Evolutionary conservation across 2,329 filamentous ascomycete species (phyloP).

Genomic region (Eutypella sp.): DNA sequence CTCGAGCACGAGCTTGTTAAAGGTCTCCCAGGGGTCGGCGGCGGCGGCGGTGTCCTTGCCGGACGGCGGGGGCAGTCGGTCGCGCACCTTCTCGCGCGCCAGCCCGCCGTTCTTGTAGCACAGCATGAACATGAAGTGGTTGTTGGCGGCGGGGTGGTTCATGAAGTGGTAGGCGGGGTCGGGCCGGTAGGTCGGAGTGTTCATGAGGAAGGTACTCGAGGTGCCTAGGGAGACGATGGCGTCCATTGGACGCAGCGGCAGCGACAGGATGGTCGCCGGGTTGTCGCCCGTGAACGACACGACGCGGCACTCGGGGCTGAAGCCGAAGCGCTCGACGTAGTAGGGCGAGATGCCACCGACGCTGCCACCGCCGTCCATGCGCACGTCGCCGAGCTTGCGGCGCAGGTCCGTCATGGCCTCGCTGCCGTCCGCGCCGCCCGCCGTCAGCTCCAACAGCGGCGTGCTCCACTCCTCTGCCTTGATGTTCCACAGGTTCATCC

Average conservation of each 20-base stretch:
- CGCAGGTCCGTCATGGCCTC: constrained; percentile 61
- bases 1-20: constrained; percentile 67
- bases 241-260: constrained; percentile 81
- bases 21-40: constrained; percentile 65
- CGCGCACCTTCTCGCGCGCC: constrained; percentile 83
- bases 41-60: constrained; percentile 46
- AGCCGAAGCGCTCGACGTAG: constrained; percentile 74
- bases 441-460: constrained; percentile 68
- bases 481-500: constrained; percentile 97
- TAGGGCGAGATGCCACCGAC: constrained; percentile 74
- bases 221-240: constrained; percentile 94
- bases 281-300: constrained; percentile 94
- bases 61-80: constrained; percentile 60
- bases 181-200: constrained; percentile 83
- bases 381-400: constrained; percentile 74
- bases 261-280: constrained; percentile 85
- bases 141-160: constrained; percentile 88
- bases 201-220: constrained; percentile 96
- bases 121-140: constrained; percentile 99
- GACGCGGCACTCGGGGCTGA: constrained; percentile 68
- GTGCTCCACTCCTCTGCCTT: constrained; percentile 67
- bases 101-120: constrained; percentile 99
- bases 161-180: constrained; percentile 95
- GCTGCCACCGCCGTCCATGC: constrained; percentile 72
- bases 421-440: constrained; percentile 53